phyloP scores from a whole-genome alignment of 164 flowering plant species.

The Annona squamosa region DNA sequence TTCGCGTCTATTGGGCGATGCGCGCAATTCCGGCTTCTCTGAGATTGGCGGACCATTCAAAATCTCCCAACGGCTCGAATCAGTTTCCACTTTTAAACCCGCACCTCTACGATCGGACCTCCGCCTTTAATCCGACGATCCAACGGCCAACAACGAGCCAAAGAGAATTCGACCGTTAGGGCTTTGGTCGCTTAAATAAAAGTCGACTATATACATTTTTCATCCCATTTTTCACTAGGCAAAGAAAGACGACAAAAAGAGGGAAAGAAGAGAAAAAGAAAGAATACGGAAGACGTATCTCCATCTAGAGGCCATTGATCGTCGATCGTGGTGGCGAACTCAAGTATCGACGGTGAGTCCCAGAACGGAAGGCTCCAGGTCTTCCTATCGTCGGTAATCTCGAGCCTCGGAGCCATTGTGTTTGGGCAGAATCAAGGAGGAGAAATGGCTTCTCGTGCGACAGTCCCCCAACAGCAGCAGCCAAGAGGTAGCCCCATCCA shows the following conservation, averaged over 20 bases:
- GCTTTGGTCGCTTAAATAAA: background rate
- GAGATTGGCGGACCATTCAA: background rate
- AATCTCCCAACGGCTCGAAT: constrained; percentile 1
- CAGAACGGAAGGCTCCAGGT: constrained; percentile 12
- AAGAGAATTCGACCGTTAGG: constrained; percentile 4
- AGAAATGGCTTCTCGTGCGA: constrained; percentile 55
- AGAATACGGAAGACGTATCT: background rate
- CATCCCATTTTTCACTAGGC: background rate
- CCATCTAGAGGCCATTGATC: background rate
- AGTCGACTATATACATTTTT: background rate
- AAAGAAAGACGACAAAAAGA: background rate
- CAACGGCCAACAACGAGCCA: background rate
- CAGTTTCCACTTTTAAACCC: background rate
- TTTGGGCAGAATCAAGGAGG: constrained; percentile 14
- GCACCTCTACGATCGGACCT: background rate
- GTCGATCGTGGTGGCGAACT: constrained; percentile 14
- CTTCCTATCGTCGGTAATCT: constrained; percentile 19
- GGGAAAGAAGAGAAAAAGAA: background rate
- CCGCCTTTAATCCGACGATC: background rate
- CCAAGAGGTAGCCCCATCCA: constrained; percentile 23
- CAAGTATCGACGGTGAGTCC: constrained; percentile 10
- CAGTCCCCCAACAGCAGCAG: constrained; percentile 45
- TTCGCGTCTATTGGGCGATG: too few relatives aligned
- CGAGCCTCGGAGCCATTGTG: constrained; percentile 20
- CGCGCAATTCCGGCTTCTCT: too few relatives aligned